These are phyloP conservation scores for Globomyces pollinis-pini DNA, from an alignment of 192 early-diverging fungal species.

Conservation along the genomic window DNA sequence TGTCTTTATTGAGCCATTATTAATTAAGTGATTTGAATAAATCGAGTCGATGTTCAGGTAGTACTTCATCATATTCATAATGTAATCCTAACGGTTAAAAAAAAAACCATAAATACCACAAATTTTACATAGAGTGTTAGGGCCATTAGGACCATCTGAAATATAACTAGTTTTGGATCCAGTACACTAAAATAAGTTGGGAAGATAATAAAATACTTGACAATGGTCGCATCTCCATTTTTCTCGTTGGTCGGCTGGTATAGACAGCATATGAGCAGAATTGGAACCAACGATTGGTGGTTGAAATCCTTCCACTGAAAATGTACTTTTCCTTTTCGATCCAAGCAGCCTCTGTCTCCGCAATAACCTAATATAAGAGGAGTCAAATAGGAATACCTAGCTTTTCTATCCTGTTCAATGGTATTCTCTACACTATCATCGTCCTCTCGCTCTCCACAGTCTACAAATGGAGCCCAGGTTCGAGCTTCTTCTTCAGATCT, in stretches of 20 bases:
- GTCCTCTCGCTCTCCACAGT: not conserved
- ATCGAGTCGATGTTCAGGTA: not conserved
- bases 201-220: too few relatives aligned
- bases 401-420: not conserved
- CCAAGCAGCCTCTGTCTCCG: not conserved
- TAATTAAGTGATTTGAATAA: constrained; percentile 8
- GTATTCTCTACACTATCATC: not conserved
- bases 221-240: not conserved
- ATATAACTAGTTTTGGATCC: not conserved
- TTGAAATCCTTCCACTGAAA: too few relatives aligned
- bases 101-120: constrained; percentile 7
- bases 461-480: constrained; percentile 2
- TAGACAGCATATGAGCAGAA: not conserved
- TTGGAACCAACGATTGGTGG: not conserved
- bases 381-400: not conserved
- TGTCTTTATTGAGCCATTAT: too few relatives aligned
- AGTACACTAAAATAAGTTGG: too few relatives aligned
- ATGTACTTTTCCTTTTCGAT: not conserved
- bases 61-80: not conserved
- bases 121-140: not conserved
- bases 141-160: not conserved
- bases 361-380: not conserved
- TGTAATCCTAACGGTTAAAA: not conserved
- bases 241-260: not conserved
- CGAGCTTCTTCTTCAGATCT: constrained; percentile 3